A percentile compares a stretch with the other conserved stretches of the same genome.
Conservation (phyloP, 1,284 basidiomycete genomes). For the Naganishia sp. region DNA sequence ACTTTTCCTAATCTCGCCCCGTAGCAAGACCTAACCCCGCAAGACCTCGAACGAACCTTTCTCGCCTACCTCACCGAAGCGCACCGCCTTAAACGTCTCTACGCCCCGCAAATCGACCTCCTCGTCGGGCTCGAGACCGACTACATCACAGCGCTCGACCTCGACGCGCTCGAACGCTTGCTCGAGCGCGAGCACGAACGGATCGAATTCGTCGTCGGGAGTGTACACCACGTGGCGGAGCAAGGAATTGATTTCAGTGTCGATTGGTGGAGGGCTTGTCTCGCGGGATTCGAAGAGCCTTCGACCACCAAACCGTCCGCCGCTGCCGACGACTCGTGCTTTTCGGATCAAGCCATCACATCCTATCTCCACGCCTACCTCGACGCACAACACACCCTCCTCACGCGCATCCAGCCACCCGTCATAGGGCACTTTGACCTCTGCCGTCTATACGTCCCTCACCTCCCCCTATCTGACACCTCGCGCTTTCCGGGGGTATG, state of each 20-base stretch:
- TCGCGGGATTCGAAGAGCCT: slow-evolving; percentile 56
- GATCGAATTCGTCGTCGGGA: slow-evolving; percentile 91
- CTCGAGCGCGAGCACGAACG: slow-evolving; percentile 60
- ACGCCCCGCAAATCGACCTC: slow-evolving; percentile 68
- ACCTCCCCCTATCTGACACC: slow-evolving; percentile 56
- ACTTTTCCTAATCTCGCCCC: neutral
- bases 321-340: slow-evolving; percentile 9
- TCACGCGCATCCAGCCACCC: slow-evolving; percentile 75
- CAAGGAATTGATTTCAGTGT: slow-evolving; percentile 93
- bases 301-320: neutral
- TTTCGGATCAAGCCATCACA: slow-evolving; percentile 5
- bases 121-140: slow-evolving; percentile 94
- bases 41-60: slow-evolving; percentile 41
- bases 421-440: slow-evolving; percentile 93
- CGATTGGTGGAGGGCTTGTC: slow-evolving; percentile 65
- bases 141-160: slow-evolving; percentile 70
- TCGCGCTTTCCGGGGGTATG: slow-evolving; percentile 62
- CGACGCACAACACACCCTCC: slow-evolving; percentile 73
- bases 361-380: slow-evolving; percentile 70
- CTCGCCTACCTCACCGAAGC: slow-evolving; percentile 62
- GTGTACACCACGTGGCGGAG: slow-evolving; percentile 83
- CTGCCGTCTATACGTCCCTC: slow-evolving; percentile 75
- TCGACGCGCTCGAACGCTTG: slow-evolving; percentile 56
- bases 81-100: slow-evolving; percentile 61
- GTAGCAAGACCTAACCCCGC: slow-evolving; percentile 48